Evolutionary conservation across 2,329 filamentous ascomycete genomes (phyloP), one percentile per base, ranked within the genome.

Genomic region (Calonectria multiphialidica): DNA sequence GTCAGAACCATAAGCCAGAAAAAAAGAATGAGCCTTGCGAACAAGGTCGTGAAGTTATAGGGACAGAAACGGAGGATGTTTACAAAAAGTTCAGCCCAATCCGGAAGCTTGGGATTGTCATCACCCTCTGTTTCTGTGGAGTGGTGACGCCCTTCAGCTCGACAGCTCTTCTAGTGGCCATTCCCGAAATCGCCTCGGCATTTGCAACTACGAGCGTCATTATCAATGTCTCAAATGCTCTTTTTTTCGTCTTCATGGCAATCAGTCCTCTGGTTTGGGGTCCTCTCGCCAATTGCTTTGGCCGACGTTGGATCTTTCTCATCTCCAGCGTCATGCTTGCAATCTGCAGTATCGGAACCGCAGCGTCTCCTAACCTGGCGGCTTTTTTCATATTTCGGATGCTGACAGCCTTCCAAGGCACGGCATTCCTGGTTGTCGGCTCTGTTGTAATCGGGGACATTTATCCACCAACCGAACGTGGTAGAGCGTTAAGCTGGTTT

Each of bases 161-260:
- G n/a, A 76, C 75, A 1, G 72, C 75, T 4, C 68, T 76, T 3
- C 70, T 78, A 1, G 72, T 75, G 7, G 76, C 75, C 25, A 73
- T 77, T 40, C 76, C 76, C 12, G 76, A 78, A 50, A 73, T 78
- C 5, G 74, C 75, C 8, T 62, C 57, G 12, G 71, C 74, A 18
- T 75, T 78, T 40, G 42, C 66, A 5, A 75, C 75, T 15, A 75
- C 69, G 30, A 75, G 74, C 49, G 68, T 72, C 55, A 69, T 77
- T 62, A 91, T 94, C 79, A 92, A 93, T 79, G 82, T 93, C 42
- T 90, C 88, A 75, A 94, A 94, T 83, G 93, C 92, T 0, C 80
- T 94, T 15, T 94, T 94, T 77, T 87, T 94, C 84, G 82, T 93
- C 3, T 93, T 92, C 79, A 94, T 94, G 93, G 93, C 92, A 0